These are phyloP conservation scores for Grosmannia clavigera DNA, from an alignment of 2,329 filamentous ascomycete species.

Conservation along the genomic window DNA sequence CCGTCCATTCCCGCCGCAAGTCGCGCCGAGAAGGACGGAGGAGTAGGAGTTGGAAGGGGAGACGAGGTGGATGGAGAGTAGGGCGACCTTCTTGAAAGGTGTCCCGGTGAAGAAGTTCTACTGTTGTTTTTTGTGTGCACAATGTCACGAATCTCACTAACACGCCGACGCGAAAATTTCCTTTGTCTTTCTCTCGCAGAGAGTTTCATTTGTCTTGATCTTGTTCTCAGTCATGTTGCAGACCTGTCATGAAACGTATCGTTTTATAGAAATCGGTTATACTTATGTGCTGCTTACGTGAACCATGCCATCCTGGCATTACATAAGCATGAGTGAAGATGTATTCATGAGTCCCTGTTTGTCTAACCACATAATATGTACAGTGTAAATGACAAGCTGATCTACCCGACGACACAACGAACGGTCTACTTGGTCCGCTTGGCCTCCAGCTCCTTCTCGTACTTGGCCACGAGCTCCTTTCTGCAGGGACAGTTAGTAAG, in stretches of 20 bases:
- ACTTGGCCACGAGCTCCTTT: slow-evolving; percentile 46
- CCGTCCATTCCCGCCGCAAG: neutral
- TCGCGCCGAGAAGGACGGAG: neutral
- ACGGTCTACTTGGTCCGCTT: slow-evolving; percentile 38
- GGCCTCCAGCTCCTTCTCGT: slow-evolving; percentile 44
- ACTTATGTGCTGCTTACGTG: no score
- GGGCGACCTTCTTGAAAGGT: neutral
- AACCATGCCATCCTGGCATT: neutral
- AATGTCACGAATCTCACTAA: neutral
- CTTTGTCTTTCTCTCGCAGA: neutral
- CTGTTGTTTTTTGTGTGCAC: neutral
- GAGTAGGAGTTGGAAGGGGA: neutral
- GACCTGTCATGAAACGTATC: neutral
- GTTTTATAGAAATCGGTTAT: neutral
- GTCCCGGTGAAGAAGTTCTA: neutral
- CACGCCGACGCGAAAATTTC: neutral
- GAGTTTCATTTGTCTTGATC: neutral
- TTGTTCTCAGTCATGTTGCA: neutral
- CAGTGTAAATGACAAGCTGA: neutral
- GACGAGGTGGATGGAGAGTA: neutral
- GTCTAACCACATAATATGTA: neutral
- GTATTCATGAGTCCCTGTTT: neutral
- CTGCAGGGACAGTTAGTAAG: slow-evolving; percentile 19
- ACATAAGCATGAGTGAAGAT: neutral
- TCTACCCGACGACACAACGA: no score